Percentiles rank a stretch among this genome's conserved stretches.
phyloP scores from a whole-genome alignment of 352 stramenopile species.

The Globisporangium nunn region DNA sequence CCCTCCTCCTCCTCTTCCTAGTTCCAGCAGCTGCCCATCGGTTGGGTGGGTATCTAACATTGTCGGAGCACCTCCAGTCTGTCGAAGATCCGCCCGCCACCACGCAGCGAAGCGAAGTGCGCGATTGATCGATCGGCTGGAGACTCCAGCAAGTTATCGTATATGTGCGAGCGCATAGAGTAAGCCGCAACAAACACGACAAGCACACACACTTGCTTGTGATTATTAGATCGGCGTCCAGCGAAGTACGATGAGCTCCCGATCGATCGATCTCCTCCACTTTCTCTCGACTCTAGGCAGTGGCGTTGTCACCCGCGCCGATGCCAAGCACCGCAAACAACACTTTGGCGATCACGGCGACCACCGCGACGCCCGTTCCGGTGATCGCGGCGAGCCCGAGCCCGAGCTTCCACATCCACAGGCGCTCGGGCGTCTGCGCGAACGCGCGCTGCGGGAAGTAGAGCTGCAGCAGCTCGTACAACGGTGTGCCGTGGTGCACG shows the following conservation, averaged over 20 bases:
- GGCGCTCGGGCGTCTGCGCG: conserved; percentile 35
- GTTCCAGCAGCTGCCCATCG: conserved; percentile 9
- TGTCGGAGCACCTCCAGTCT: conserved; percentile 1
- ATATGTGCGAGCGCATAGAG: not conserved
- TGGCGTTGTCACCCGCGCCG: not conserved
- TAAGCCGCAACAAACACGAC: not conserved
- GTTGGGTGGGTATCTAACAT: conserved; percentile 16
- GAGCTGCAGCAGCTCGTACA: conserved; percentile 57
- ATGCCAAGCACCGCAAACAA: conserved; percentile 4
- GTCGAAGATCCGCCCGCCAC: too few relatives aligned
- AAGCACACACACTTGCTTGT: not conserved
- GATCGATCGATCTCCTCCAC: too few relatives aligned
- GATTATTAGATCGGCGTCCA: too few relatives aligned
- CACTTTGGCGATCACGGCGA: conserved; percentile 2
- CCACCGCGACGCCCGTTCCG: not conserved
- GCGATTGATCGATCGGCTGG: not conserved
- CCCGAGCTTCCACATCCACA: conserved; percentile 68
- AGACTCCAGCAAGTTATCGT: not conserved
- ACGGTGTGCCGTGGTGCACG: conserved; percentile 18
- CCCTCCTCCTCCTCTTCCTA: not conserved
- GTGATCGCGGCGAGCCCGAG: conserved; percentile 16
- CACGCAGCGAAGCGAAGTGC: not conserved
- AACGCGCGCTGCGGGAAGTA: conserved; percentile 63
- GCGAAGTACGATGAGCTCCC: too few relatives aligned
- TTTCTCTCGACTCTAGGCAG: not conserved